Percentiles rank a stretch among this genome's conserved stretches.
phyloP scores from a whole-genome alignment of 805 yeast genomes.

The Monosporozyma unispora region DNA sequence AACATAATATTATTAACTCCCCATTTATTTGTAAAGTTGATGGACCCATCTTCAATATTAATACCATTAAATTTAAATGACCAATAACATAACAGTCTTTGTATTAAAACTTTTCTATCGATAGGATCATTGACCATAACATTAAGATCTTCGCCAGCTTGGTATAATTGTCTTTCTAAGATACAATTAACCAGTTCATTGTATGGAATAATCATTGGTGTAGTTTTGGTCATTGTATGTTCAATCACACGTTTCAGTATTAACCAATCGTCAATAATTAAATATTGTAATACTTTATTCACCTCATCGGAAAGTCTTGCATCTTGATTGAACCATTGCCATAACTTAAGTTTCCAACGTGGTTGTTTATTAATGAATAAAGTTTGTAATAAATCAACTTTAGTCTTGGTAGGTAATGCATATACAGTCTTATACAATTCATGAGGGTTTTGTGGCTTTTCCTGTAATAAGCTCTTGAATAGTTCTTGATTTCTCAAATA shows the following conservation, averaged over 20 bases:
- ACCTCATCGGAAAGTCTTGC: conserved; percentile 34
- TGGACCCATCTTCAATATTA: conserved; percentile 21
- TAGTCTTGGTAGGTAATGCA: conserved; percentile 34
- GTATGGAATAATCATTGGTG: conserved; percentile 25
- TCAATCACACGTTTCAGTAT: conserved; percentile 13
- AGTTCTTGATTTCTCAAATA: neutral
- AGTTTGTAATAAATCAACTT: conserved; percentile 29
- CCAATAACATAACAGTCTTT: conserved; percentile 34
- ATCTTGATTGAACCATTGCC: conserved; percentile 32
- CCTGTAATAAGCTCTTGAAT: neutral
- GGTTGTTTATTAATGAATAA: conserved; percentile 34
- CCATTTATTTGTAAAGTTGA: conserved; percentile 31
- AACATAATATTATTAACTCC: conserved; percentile 24
- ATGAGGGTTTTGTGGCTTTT: neutral
- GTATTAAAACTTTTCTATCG: conserved; percentile 34
- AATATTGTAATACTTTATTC: conserved; percentile 45
- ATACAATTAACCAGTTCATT: conserved; percentile 48
- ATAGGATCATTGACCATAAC: conserved; percentile 29
- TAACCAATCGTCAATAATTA: conserved; percentile 28
- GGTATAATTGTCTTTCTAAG: conserved; percentile 47
- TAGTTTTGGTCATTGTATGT: conserved; percentile 2
- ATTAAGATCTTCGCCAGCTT: conserved; percentile 27
- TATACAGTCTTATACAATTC: conserved; percentile 38
- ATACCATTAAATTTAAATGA: conserved; percentile 31
- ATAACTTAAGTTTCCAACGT: conserved; percentile 33